A percentile compares a stretch with the other conserved stretches of the same genome.
Conservation (phyloP, 2,329 filamentous ascomycete species). For the Exophiala lecanii-corni region DNA sequence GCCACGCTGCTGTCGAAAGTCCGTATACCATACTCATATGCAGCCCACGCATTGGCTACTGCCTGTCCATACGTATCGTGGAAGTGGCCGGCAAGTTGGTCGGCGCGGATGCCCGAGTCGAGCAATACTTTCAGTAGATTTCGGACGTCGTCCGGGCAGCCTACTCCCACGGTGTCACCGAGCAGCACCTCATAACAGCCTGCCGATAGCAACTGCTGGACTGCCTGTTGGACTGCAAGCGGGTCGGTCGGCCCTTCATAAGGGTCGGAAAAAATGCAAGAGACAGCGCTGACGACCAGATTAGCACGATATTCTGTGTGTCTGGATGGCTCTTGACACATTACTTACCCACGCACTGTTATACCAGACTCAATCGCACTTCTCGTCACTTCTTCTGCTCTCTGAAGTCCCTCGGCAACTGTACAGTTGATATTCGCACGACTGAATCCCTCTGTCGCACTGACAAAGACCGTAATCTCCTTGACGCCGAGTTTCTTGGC, state of each 20-base stretch:
- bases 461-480: conserved; percentile 41
- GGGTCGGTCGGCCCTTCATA: conserved; percentile 52
- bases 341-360: conserved; percentile 34
- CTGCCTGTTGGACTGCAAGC: conserved; percentile 47
- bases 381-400: conserved; percentile 31
- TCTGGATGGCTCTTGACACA: too few relatives aligned
- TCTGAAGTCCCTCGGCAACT: conserved; percentile 35
- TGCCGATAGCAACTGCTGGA: conserved; percentile 66
- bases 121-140: conserved; percentile 32
- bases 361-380: conserved; percentile 30
- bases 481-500: conserved; percentile 43
- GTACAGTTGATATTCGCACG: conserved; percentile 40
- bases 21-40: conserved; percentile 70
- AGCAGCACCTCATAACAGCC: conserved; percentile 88
- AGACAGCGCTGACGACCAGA: conserved; percentile 28
- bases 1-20: conserved; percentile 77
- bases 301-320: background rate
- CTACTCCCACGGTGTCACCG: conserved; percentile 88
- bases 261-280: conserved; percentile 41
- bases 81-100: conserved; percentile 76
- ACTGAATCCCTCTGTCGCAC: conserved; percentile 41
- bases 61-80: conserved; percentile 87
- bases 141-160: conserved; percentile 49
- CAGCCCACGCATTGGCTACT: conserved; percentile 73
- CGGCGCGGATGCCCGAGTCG: conserved; percentile 55